These are phyloP conservation scores for Triangularia setosa DNA, from an alignment of 2,329 filamentous ascomycete genomes.

Conservation along the genomic window DNA sequence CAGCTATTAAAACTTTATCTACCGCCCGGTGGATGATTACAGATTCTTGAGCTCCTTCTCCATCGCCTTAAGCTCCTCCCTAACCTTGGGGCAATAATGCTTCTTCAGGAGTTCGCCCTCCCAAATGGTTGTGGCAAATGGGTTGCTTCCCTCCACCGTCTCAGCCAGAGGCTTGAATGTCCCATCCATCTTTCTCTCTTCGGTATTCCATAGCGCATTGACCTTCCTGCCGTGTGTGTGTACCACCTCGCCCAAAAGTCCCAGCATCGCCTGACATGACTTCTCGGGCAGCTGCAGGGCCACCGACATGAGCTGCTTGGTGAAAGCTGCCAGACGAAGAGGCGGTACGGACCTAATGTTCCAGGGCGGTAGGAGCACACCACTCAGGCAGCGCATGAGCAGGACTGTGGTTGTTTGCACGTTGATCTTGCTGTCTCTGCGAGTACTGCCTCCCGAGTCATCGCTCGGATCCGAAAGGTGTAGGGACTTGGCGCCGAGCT, in stretches of 20 bases:
- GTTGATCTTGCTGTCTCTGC: slow-evolving; percentile 67
- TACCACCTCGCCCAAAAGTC: slow-evolving; percentile 71
- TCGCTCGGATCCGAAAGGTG: slow-evolving; percentile 63
- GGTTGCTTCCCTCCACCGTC: slow-evolving; percentile 82
- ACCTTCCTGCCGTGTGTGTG: slow-evolving; percentile 81
- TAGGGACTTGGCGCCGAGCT: slow-evolving; percentile 70
- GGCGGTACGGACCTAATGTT: slow-evolving; percentile 74
- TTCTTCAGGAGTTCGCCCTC: slow-evolving; percentile 81
- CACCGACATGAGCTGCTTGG: slow-evolving; percentile 81
- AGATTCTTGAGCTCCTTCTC: slow-evolving; percentile 57
- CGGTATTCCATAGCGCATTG: slow-evolving; percentile 84
- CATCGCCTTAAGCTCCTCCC: slow-evolving; percentile 66
- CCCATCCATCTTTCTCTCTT: slow-evolving; percentile 89
- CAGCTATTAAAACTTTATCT: not conserved
- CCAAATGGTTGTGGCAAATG: slow-evolving; percentile 87
- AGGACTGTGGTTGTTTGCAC: slow-evolving; percentile 92
- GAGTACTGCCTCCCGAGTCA: slow-evolving; percentile 33
- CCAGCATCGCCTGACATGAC: slow-evolving; percentile 74
- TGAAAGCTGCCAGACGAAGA: slow-evolving; percentile 81
- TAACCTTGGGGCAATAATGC: slow-evolving; percentile 84
- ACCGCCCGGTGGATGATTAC: not conserved
- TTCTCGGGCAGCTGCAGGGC: slow-evolving; percentile 88
- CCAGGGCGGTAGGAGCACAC: slow-evolving; percentile 72
- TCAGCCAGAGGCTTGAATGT: slow-evolving; percentile 70
- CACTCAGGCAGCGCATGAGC: slow-evolving; percentile 79